Evolutionary conservation across 176 grass and related monocot species (phyloP).

Genomic region (Oryza longistaminata): DNA sequence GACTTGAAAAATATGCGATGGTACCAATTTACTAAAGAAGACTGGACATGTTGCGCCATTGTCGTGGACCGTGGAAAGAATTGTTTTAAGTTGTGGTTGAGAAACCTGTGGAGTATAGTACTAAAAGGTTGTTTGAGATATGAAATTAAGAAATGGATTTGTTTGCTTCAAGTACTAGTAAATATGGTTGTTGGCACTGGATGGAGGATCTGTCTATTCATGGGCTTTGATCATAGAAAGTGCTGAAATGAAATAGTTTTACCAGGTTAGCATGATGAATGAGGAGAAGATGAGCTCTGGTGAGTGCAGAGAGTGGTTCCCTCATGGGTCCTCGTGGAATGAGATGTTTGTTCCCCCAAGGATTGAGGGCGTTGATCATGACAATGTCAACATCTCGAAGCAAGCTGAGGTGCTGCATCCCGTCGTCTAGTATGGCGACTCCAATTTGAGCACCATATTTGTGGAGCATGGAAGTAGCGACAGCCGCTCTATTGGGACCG

Average conservation of each 20-base stretch:
- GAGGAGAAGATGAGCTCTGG: conserved; percentile 72
- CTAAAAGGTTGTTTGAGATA: conserved; percentile 34
- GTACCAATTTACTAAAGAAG: conserved; percentile 74
- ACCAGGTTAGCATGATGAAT: conserved; percentile 85
- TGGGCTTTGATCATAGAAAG: background rate
- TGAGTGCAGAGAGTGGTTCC: conserved; percentile 64
- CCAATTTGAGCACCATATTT: conserved; percentile 59
- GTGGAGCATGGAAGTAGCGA: conserved; percentile 56
- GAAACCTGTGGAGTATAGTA: conserved; percentile 47
- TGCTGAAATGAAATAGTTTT: background rate
- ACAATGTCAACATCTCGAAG: conserved; percentile 79
- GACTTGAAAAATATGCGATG: conserved; percentile 82
- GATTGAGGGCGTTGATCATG: conserved; percentile 77
- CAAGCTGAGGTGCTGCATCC: conserved; percentile 91
- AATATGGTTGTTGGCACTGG: background rate
- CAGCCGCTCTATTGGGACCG: conserved; percentile 59
- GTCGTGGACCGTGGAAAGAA: conserved; percentile 38
- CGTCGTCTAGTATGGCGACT: conserved; percentile 78
- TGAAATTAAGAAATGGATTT: conserved; percentile 4
- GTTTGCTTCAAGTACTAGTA: background rate
- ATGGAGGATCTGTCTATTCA: background rate
- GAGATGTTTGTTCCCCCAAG: conserved; percentile 75
- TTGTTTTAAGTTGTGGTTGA: conserved; percentile 46
- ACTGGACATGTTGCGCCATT: conserved; percentile 35
- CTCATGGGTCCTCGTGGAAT: conserved; percentile 83